Percentiles rank a stretch among this genome's conserved stretches.
phyloP scores from a whole-genome alignment of 2,329 filamentous ascomycete species.

The Stagonosporopsis tanaceti region DNA sequence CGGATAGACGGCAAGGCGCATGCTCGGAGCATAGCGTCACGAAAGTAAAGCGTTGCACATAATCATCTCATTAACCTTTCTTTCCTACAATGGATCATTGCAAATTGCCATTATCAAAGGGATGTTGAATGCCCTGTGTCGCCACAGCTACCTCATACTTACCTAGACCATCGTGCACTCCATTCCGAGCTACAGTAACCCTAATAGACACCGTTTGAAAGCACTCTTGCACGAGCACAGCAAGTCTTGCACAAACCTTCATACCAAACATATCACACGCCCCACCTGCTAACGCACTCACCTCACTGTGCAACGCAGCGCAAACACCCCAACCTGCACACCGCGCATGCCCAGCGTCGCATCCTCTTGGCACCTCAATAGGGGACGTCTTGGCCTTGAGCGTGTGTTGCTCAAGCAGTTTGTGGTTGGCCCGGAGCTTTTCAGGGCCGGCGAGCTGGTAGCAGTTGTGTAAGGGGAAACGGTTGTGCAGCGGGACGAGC shows the following conservation, averaged over 20 bases:
- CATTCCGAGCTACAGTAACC: not conserved
- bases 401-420: not conserved
- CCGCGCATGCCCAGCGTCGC: slow-evolving; percentile 5
- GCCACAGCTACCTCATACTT: not conserved
- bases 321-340: slow-evolving; percentile 1
- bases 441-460: not conserved
- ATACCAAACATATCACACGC: not conserved
- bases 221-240: not conserved
- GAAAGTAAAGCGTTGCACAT: not conserved
- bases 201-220: not conserved
- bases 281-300: not conserved
- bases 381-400: slow-evolving; percentile 1
- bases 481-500: slow-evolving; percentile 15
- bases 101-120: not conserved
- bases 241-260: not conserved
- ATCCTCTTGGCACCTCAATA: slow-evolving; percentile 6
- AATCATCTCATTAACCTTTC: not conserved
- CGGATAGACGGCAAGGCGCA: not conserved
- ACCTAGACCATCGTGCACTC: not conserved
- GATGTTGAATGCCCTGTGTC: not conserved
- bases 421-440: slow-evolving; percentile 6
- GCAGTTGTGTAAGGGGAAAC: slow-evolving; percentile 11
- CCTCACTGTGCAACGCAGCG: slow-evolving; percentile 18
- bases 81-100: not conserved
- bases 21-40: not conserved